Evolutionary conservation across 345 rosid genomes (phyloP).

Genomic region (Citrus hindsii): DNA sequence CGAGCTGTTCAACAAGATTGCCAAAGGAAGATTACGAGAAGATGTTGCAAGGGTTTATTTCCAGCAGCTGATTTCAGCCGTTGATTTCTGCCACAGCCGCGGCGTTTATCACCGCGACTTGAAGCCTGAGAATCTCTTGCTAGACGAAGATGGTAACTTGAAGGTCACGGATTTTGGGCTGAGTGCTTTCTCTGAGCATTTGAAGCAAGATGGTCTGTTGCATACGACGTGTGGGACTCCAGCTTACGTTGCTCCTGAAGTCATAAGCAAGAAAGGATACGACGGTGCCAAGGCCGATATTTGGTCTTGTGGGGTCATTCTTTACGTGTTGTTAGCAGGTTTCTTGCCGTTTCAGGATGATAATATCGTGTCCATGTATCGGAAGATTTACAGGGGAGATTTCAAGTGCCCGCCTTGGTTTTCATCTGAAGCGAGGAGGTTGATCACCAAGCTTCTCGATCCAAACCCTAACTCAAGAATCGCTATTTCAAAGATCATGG

Average conservation of each 20-base stretch:
- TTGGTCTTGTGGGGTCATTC: constrained; percentile 95
- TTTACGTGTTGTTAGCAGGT: constrained; percentile 84
- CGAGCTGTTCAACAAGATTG: constrained; percentile 64
- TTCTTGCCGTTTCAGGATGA: constrained; percentile 86
- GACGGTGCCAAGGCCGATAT: constrained; percentile 90
- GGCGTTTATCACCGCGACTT: constrained; percentile 90
- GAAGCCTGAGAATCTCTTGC: constrained; percentile 82
- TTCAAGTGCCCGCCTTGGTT: constrained; percentile 93
- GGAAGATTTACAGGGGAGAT: constrained; percentile 82
- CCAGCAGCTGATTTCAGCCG: constrained; percentile 75
- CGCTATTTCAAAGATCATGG: constrained; percentile 54
- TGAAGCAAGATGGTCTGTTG: constrained; percentile 71
- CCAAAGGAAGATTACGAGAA: constrained; percentile 69
- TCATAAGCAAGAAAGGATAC: constrained; percentile 76
- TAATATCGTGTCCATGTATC: constrained; percentile 72
- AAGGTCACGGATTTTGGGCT: constrained; percentile 92
- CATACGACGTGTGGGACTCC: constrained; percentile 94
- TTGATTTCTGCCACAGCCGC: constrained; percentile 91
- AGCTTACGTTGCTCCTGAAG: constrained; percentile 92
- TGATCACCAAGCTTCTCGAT: constrained; percentile 79
- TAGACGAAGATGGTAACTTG: constrained; percentile 71
- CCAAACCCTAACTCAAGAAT: constrained; percentile 72
- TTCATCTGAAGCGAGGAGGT: constrained; percentile 68
- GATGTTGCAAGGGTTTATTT: constrained; percentile 73
- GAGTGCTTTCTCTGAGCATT: constrained; percentile 71